A percentile compares a stretch with the other conserved stretches of the same genome.
These are phyloP conservation scores for Telfairia occidentalis DNA, from an alignment of 331 rosid species.

Conservation along the genomic window DNA sequence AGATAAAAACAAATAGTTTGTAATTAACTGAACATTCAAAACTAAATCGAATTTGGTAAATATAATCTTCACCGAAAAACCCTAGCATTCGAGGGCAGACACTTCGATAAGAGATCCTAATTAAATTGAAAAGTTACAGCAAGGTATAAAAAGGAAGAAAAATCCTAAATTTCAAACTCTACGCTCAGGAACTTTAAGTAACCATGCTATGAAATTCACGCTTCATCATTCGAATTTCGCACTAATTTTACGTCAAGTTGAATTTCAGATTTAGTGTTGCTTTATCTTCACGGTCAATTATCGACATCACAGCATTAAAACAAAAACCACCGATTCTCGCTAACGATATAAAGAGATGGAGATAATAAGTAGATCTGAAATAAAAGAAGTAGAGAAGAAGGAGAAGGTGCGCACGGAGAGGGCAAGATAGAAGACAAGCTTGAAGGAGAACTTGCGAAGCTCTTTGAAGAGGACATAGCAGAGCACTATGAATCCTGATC, in stretches of 20 bases:
- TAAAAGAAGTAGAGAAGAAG: constrained; percentile 4
- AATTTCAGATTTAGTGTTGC: not conserved
- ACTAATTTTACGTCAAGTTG: not conserved
- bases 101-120: not conserved
- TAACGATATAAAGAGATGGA: not conserved
- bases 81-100: not conserved
- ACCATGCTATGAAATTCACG: not conserved
- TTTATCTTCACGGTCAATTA: not conserved
- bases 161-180: not conserved
- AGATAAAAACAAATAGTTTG: not conserved
- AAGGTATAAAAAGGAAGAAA: not conserved
- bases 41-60: not conserved
- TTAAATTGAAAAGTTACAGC: not conserved
- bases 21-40: not conserved
- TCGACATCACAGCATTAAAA: not conserved
- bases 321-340: not conserved
- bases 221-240: not conserved
- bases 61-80: not conserved
- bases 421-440: constrained; percentile 96
- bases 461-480: constrained; percentile 96
- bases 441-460: constrained; percentile 97
- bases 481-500: constrained; percentile 81
- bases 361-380: constrained; percentile 14
- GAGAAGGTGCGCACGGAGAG: constrained; percentile 41
- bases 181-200: not conserved